These are phyloP conservation scores for Phaffomyces antillensis DNA, from an alignment of 805 yeast genomes.

Conservation along the genomic window DNA sequence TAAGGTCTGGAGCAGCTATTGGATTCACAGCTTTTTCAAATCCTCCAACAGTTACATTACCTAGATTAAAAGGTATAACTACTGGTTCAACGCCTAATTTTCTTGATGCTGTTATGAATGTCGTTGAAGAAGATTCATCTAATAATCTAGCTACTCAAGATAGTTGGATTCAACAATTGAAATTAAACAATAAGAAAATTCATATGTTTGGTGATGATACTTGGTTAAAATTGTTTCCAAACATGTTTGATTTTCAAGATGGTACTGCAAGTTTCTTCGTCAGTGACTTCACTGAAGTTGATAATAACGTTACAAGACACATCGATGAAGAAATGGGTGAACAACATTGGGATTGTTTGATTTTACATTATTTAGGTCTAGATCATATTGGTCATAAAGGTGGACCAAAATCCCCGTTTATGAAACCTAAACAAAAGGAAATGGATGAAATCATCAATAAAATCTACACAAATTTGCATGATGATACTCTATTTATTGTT, in stretches of 20 bases:
- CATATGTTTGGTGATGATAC: conserved; percentile 97
- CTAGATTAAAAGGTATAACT: conserved; percentile 86
- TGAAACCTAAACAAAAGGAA: conserved; percentile 78
- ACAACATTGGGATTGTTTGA: conserved; percentile 73
- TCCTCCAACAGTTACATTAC: conserved; percentile 96
- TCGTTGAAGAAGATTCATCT: conserved; percentile 84
- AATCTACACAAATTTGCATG: conserved; percentile 40
- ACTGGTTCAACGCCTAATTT: conserved; percentile 95
- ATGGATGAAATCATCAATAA: conserved; percentile 66
- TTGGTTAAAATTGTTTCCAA: conserved; percentile 88
- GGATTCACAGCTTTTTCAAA: conserved; percentile 89
- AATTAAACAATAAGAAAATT: conserved; percentile 30
- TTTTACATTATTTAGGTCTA: conserved; percentile 85
- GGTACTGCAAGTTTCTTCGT: conserved; percentile 95
- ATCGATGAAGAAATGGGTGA: conserved; percentile 47
- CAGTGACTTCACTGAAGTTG: conserved; percentile 92
- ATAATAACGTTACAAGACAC: conserved; percentile 87
- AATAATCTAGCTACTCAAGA: conserved; percentile 64
- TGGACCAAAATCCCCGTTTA: conserved; percentile 75
- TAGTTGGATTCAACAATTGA: conserved; percentile 77
- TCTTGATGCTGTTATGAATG: conserved; percentile 87
- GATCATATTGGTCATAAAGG: conserved; percentile 98
- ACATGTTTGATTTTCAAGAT: conserved; percentile 55
- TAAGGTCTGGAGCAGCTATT: conserved; percentile 62
- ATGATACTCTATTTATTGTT: conserved; percentile 59